Percentiles rank a stretch among this genome's conserved stretches.
Evolutionary conservation across 305 asterid genomes (phyloP).

Genomic region (Fraxinus albicans): DNA sequence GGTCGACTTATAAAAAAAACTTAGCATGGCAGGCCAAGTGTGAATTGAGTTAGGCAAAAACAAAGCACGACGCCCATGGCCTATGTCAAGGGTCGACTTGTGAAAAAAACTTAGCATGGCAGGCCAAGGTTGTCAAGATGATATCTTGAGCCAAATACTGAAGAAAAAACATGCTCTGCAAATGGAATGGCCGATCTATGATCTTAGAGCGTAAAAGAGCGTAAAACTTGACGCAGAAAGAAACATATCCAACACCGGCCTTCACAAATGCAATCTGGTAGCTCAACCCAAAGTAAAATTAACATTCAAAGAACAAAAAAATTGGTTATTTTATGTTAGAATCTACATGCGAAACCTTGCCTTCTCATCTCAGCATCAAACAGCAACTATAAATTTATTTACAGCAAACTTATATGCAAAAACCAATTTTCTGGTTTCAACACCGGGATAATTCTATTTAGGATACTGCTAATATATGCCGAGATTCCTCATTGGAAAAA

Average conservation of each 20-base stretch:
- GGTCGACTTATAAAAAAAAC: neutral
- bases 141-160: neutral
- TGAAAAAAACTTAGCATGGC: neutral
- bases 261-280: neutral
- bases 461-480: conserved; percentile 18
- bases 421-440: neutral
- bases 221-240: neutral
- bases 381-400: conserved; percentile 27
- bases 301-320: conserved; percentile 25
- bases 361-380: conserved; percentile 10
- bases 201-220: neutral
- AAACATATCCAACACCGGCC: neutral
- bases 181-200: neutral
- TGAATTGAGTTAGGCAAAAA: neutral
- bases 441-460: neutral
- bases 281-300: neutral
- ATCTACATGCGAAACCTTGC: conserved; percentile 28
- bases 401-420: conserved; percentile 30
- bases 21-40: neutral
- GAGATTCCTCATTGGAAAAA: conserved; percentile 36
- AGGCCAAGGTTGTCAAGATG: neutral
- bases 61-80: neutral
- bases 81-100: neutral
- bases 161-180: neutral
- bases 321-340: conserved; percentile 21